Base-by-base conservation (phyloP, 495 filamentous ascomycete genomes). In the Xylaria longipes region DNA sequence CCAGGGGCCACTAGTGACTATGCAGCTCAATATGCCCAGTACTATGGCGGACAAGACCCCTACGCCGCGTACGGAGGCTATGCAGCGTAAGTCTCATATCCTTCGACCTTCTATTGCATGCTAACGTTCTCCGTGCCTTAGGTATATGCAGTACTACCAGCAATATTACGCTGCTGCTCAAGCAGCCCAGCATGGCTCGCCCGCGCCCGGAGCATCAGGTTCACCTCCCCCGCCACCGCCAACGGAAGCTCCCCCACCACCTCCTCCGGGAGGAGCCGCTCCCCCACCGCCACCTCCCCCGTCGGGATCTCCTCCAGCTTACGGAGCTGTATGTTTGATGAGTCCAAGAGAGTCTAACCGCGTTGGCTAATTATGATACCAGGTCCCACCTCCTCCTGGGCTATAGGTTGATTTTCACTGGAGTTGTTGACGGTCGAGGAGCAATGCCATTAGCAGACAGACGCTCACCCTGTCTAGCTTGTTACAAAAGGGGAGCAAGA, bases 41-140 rank as follows among this genome's bases (percentile, higher is more conserved):
- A 95, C 73, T 94, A 94, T 75, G 84, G 84, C 48, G 84, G 87
- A 46, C 82, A 84, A 70, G 96, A 99, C 73, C 95, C 95, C 0
- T 99, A 98, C 79, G 94, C 93, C 5, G 91, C 92, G 35, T 98
- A 97, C 72, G 96, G 96, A 69, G 96, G 96, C 33, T 96, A 96
- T 76, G 81, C 83, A 65, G 86, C 87, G 76, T 87, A 81, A 76
- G 78, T 85, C 20, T 52, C 61, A 39, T 73, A 5, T 3, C 50
- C 57, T 54, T 48, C 4, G 43, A 22, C 6, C 46, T 48, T 48
- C 9, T 17, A 29, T 6, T 31, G 1, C 52, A 20, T 46, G n/a
- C 62, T 71, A 71, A 71, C 29, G 9, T 20, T 31, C 7, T 31
- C 5, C 25, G 43, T 31, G 27, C 14, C 64, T 29, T 73, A 90